Conservation (phyloP, 257 asterid species). For the Thymus quinquecostatus region DNA sequence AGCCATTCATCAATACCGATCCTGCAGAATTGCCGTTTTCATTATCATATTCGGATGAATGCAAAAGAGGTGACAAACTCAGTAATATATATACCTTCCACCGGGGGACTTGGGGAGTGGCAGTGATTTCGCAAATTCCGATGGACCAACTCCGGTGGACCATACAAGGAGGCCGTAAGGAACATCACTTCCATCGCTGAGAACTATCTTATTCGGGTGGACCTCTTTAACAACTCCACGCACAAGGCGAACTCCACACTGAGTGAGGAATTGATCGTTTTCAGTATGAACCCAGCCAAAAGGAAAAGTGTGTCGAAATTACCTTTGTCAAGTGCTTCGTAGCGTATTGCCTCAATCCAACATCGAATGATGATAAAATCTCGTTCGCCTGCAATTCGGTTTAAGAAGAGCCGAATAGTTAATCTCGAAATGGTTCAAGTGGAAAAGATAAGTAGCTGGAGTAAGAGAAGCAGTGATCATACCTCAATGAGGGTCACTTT, state of each 20-base stretch:
- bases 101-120: conserved; percentile 80
- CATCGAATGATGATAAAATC: conserved; percentile 87
- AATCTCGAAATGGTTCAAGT: not conserved
- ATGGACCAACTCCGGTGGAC: conserved; percentile 98
- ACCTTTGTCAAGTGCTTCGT: conserved; percentile 92
- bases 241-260: conserved; percentile 92
- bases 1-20: conserved; percentile 91
- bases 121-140: conserved; percentile 68
- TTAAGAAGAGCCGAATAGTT: not conserved
- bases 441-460: not conserved
- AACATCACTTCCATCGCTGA: conserved; percentile 89
- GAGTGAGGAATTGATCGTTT: not conserved
- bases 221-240: conserved; percentile 90
- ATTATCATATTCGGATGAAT: not conserved
- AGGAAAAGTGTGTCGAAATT: conserved; percentile 5
- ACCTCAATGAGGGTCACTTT: conserved; percentile 96
- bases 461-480: not conserved
- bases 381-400: conserved; percentile 75
- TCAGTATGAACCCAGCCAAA: not conserved
- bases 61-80: not conserved
- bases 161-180: conserved; percentile 94
- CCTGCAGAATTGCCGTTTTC: conserved; percentile 40
- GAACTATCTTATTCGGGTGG: conserved; percentile 65
- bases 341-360: conserved; percentile 81
- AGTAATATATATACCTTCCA: conserved; percentile 64